These are phyloP conservation scores for Trypanosoma platydactyli DNA, from an alignment of 208 protist species.

Conservation along the genomic window DNA sequence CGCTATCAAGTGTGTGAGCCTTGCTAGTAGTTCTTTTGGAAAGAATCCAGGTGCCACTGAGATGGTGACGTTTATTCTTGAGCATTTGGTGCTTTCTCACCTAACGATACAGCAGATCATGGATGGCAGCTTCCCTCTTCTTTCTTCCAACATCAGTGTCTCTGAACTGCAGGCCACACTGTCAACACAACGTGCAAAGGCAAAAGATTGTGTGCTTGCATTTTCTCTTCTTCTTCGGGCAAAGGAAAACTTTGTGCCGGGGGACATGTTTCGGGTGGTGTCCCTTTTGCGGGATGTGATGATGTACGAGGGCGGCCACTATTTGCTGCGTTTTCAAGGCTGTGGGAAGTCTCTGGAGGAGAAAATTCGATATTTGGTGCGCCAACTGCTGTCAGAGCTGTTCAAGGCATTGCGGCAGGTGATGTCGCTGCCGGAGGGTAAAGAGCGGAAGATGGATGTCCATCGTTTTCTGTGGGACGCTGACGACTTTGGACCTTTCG, in stretches of 20 bases:
- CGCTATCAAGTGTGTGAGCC: conserved; percentile 53
- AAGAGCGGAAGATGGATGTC: conserved; percentile 32
- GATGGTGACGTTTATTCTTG: conserved; percentile 41
- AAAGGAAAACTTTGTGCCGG: conserved; percentile 27
- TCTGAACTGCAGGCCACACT: conserved; percentile 18
- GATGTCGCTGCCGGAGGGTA: conserved; percentile 32
- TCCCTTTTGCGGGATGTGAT: conserved; percentile 27
- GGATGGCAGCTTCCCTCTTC: conserved; percentile 26
- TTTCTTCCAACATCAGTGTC: conserved; percentile 20
- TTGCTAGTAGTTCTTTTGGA: conserved; percentile 43
- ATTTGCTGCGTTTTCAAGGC: conserved; percentile 51
- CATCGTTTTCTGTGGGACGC: conserved; percentile 60
- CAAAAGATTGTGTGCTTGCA: conserved; percentile 25
- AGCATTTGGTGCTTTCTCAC: conserved; percentile 21
- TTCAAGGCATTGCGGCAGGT: conserved; percentile 38
- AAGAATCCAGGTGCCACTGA: conserved; percentile 28
- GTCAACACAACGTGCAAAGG: conserved; percentile 12
- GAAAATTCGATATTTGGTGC: conserved; percentile 45
- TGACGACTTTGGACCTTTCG: conserved; percentile 60
- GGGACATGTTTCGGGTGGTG: conserved; percentile 28
- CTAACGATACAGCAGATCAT: conserved; percentile 31
- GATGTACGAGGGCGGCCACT: conserved; percentile 34
- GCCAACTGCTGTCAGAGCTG: conserved; percentile 42
- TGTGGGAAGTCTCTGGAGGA: conserved; percentile 47
- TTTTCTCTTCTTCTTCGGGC: conserved; percentile 28